Conservation (phyloP, 176 grass and related monocot genomes). For the Chrysopogon serrulatus region DNA sequence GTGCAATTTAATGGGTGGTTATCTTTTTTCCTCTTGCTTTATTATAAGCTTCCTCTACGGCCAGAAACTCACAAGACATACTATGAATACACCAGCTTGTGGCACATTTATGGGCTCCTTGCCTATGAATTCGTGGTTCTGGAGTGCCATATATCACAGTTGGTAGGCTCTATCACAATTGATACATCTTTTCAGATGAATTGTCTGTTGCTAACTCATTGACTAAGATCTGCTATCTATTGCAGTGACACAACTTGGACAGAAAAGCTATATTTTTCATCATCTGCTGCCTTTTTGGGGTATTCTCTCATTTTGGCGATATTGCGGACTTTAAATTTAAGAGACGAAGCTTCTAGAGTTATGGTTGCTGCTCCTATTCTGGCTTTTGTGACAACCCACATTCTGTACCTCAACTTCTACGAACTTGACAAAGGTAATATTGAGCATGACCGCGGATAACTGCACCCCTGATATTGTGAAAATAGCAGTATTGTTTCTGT, state of each 20-base stretch:
- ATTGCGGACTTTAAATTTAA: conserved; percentile 66
- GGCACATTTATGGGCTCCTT: conserved; percentile 82
- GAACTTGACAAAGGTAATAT: conserved; percentile 74
- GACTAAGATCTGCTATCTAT: background rate
- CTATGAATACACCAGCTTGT: conserved; percentile 85
- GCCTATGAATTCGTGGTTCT: conserved; percentile 96
- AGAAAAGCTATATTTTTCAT: conserved; percentile 75
- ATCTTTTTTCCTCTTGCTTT: conserved; percentile 78
- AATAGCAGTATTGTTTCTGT: background rate
- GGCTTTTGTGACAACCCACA: conserved; percentile 92
- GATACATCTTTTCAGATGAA: background rate
- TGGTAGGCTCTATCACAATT: conserved; percentile 36
- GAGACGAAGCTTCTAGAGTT: conserved; percentile 75
- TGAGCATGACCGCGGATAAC: background rate
- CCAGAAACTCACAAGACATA: conserved; percentile 65
- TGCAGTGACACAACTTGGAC: conserved; percentile 75
- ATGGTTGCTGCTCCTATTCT: conserved; percentile 87
- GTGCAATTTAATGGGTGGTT: conserved; percentile 92
- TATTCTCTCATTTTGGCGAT: conserved; percentile 74
- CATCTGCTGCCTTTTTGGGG: conserved; percentile 66
- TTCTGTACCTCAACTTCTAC: conserved; percentile 95
- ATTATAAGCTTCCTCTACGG: conserved; percentile 76
- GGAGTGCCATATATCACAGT: conserved; percentile 92
- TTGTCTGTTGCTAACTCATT: background rate
- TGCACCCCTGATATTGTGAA: background rate